Base-by-base conservation (phyloP, 495 filamentous ascomycete species). In the Talaromyces borbonicus region DNA sequence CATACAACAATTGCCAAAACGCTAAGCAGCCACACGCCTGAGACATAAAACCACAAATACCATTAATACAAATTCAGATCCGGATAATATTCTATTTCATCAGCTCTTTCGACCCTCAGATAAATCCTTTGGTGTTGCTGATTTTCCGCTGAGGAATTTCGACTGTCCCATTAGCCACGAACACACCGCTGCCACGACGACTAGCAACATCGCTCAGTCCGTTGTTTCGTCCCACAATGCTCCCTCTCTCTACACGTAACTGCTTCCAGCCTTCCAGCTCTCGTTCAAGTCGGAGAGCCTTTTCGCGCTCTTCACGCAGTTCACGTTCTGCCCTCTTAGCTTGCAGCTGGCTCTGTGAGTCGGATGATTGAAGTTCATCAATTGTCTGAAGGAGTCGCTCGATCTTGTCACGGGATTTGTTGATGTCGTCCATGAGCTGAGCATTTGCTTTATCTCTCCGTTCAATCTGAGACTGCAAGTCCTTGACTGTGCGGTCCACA, bases 401-500 rank as follows among this genome's bases (percentile, higher is more conserved):
- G 48, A 86, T 76, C 66, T 90, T 93, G 59, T 96, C 92, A 31
- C 92, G 85, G 52, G 83, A 74, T 53, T 88, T 84, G 42, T 68
- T 67, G 37, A 96, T 66, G 48, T 97, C 92, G 24, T 95, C 89
- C 51, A 74, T 72, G 14, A 97, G 73, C 58, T 90, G 84, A 2
- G 63, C 53, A 47, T 85, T 83, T 40, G 81, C 78, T 64, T 94
- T 96, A 35, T 96, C 93, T 33, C 85, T 82, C 47, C 92, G 83
- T 12, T 95, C 86, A 55, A 98, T 85, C 63, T 97, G 92, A 9
- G 81, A 74, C 64, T 97, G 84, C 11, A 98, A 77, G 61, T 97
- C 93, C 55, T 87, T 87, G 50, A 98, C 89, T 1, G 83, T 90
- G 46, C 92, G 88, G 63, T 98, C 92, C 35, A 96, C 81, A 58